Evolutionary conservation across 768 basidiomycete species (phyloP), one percentile per base, ranked within the genome.

Genomic region (Suillus subaureus): DNA sequence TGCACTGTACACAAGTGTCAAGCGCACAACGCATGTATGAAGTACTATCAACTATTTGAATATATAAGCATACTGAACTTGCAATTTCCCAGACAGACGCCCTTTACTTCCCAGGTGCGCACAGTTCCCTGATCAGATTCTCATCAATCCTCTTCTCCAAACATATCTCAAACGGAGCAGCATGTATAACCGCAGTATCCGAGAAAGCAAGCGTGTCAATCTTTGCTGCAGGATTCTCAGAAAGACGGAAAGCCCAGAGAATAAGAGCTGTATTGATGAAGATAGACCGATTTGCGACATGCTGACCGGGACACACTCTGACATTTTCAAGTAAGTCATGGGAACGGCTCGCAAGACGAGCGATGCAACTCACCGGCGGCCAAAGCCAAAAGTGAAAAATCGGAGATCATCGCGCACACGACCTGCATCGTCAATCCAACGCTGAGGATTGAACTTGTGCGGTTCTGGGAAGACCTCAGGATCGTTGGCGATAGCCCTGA

Each of bases 191-290:
- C 13, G 85, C 84, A 13, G 82, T 83, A 70, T 88, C 85, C 0
- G 85, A 85, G 71, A 91, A 89, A 0, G 82, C 87, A 40, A 84
- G 74, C 7, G 83, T 80, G 71, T 92, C 85, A 62, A 91, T 88
- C 0, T 87, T 86, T 3, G 77, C 72, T 2, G 72, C 68, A 0
- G 83, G 80, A 64, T 87, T 84, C 37, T 82, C 70, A 5, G 74
- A 77, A 37, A 91, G 74, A 0, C 74, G 80, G 77, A 90, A 90
- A 0, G 87, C 83, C 87, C 88, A 90, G 12, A 88, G 79, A 11
- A 86, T 73, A 21, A 88, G 77, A 0, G 88, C 86, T 0, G 87
- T 84, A 68, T 87, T 90, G 56, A 90, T 77, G 72, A 87, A 88
- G 0, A 90, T 71, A 1, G 89, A 89, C 15, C 72, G 65, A 16